phyloP scores from a whole-genome alignment of 2,329 filamentous ascomycete genomes.

The Juglanconis oblonga region DNA sequence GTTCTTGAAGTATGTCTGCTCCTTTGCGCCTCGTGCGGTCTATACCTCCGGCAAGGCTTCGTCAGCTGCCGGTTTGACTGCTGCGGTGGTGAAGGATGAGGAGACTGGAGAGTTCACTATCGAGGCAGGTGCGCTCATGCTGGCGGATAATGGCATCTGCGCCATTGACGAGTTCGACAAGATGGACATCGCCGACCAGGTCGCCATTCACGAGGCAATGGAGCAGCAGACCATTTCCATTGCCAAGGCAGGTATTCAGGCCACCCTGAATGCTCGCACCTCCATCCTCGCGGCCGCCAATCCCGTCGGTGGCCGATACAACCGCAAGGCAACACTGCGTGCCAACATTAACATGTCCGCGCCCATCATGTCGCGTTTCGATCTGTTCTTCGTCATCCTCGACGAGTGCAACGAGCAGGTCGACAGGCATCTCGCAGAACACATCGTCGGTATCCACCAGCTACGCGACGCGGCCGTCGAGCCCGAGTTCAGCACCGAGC shows the following conservation, averaged over 20 bases:
- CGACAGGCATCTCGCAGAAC: slow-evolving; percentile 86
- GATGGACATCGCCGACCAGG: slow-evolving; percentile 96
- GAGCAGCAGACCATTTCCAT: slow-evolving; percentile 99
- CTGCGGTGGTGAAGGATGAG: slow-evolving; percentile 95
- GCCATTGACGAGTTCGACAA: slow-evolving; percentile 99
- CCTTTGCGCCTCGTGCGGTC: slow-evolving; percentile 91
- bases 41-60: slow-evolving; percentile 98
- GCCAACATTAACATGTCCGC: slow-evolving; percentile 98
- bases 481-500: slow-evolving; percentile 93
- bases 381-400: slow-evolving; percentile 95
- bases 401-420: slow-evolving; percentile 94
- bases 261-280: slow-evolving; percentile 91
- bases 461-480: slow-evolving; percentile 86
- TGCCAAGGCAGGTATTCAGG: slow-evolving; percentile 96
- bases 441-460: slow-evolving; percentile 93
- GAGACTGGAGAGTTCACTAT: slow-evolving; percentile 99
- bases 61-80: slow-evolving; percentile 93
- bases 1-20: slow-evolving; percentile 97
- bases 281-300: slow-evolving; percentile 96
- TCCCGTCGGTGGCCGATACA: slow-evolving; percentile 93
- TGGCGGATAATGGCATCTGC: slow-evolving; percentile 95
- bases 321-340: slow-evolving; percentile 89
- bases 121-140: slow-evolving; percentile 95
- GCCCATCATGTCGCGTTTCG: slow-evolving; percentile 98
- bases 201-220: slow-evolving; percentile 99